phyloP scores from a whole-genome alignment of 208 protist species.

The Leishmania tropica region DNA sequence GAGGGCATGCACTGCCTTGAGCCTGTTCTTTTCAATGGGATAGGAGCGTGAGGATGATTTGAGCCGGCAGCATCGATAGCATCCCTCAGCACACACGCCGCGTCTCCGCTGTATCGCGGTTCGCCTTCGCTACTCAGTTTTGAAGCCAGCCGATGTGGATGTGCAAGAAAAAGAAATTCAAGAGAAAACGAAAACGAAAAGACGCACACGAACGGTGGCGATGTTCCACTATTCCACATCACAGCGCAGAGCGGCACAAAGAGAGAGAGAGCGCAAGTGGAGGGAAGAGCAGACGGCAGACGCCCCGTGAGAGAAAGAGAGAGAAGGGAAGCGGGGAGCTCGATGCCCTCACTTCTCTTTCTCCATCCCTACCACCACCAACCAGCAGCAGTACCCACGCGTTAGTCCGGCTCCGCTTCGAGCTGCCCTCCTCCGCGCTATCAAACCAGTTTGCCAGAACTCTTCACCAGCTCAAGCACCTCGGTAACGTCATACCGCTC shows the following conservation, averaged over 20 bases:
- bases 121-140: background rate
- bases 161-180: background rate
- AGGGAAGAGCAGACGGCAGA: background rate
- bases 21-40: background rate
- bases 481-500: slow-evolving; percentile 43
- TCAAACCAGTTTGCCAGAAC: slow-evolving; percentile 11
- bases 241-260: background rate
- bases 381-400: background rate
- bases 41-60: background rate
- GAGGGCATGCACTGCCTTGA: background rate
- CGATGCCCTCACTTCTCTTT: background rate
- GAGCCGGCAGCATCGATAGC: background rate
- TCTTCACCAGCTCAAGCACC: slow-evolving; percentile 21
- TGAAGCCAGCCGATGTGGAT: background rate
- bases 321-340: background rate
- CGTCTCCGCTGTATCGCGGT: background rate
- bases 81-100: background rate
- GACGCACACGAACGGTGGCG: background rate
- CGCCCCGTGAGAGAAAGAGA: background rate
- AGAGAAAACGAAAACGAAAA: background rate
- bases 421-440: background rate
- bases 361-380: background rate
- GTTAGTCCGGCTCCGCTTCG: background rate
- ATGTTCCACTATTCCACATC: background rate
- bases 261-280: background rate